phyloP scores from a whole-genome alignment of 163 green algal genomes.

The Dunaliella salina region DNA sequence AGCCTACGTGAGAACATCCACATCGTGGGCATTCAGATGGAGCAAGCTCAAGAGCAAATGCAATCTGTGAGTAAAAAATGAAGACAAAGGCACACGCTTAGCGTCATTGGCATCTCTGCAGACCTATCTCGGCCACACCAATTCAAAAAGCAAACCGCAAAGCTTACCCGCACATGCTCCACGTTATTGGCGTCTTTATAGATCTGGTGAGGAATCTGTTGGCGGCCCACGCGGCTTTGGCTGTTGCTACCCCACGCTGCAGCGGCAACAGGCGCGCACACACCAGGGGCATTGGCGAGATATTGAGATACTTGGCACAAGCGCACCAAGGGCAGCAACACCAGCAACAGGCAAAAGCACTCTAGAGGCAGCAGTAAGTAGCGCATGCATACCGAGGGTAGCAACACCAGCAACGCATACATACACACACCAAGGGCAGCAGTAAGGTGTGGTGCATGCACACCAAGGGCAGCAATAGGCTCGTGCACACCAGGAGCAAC shows the following conservation, averaged over 20 bases:
- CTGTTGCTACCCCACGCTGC: constrained; percentile 71
- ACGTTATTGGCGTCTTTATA: constrained; percentile 71
- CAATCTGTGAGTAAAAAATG: too few relatives aligned
- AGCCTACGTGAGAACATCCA: too few relatives aligned
- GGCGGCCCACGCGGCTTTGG: constrained; percentile 68
- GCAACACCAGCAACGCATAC: not conserved
- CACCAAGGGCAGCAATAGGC: not conserved
- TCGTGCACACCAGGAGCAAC: too few relatives aligned
- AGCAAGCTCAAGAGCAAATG: too few relatives aligned
- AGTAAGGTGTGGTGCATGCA: not conserved
- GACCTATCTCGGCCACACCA: too few relatives aligned
- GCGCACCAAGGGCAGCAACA: not conserved
- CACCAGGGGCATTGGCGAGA: not conserved
- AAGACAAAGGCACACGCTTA: too few relatives aligned
- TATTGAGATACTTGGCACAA: too few relatives aligned
- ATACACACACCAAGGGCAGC: not conserved
- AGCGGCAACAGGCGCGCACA: not conserved
- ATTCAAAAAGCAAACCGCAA: too few relatives aligned
- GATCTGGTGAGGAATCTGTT: constrained; percentile 80
- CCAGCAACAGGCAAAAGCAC: not conserved
- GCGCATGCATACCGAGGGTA: not conserved
- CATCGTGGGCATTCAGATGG: too few relatives aligned
- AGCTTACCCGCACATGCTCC: constrained; percentile 76
- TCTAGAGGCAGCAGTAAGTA: not conserved
- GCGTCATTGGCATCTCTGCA: too few relatives aligned